A percentile compares a stretch with the other conserved stretches of the same genome.
Evolutionary conservation across 345 rosid species (phyloP).

Genomic region (Sisymbrium irio): DNA sequence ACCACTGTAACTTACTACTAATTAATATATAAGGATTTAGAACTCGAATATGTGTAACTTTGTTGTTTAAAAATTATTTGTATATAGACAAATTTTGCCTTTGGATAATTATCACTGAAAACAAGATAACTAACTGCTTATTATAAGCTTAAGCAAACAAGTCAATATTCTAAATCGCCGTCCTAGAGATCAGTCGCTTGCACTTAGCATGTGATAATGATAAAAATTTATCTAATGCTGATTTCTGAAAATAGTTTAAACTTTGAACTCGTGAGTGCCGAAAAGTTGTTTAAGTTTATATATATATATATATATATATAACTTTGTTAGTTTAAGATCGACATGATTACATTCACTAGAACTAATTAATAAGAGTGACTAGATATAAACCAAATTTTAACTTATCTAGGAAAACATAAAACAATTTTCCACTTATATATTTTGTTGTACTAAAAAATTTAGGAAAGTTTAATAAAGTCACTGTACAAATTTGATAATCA

Average conservation of each 20-base stretch:
- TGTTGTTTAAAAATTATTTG: neutral
- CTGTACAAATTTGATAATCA: neutral
- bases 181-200: conserved; percentile 7
- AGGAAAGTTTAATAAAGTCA: neutral
- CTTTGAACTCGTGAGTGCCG: conserved; percentile 1
- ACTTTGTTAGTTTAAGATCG: conserved; percentile 19
- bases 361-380: neutral
- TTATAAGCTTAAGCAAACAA: conserved; percentile 7
- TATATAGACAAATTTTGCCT: neutral
- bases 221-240: conserved; percentile 8
- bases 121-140: conserved; percentile 8
- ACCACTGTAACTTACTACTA: neutral
- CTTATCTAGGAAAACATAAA: conserved; percentile 1
- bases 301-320: neutral
- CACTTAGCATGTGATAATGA: conserved; percentile 19
- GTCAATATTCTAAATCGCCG: conserved; percentile 9
- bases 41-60: neutral
- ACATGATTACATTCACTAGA: conserved; percentile 20
- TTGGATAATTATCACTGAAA: neutral
- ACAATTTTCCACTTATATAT: neutral
- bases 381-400: neutral
- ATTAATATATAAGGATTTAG: neutral
- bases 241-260: neutral
- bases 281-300: neutral
- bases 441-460: neutral